Conservation (phyloP, 2,329 filamentous ascomycete species). For the Cladosporium velox region DNA sequence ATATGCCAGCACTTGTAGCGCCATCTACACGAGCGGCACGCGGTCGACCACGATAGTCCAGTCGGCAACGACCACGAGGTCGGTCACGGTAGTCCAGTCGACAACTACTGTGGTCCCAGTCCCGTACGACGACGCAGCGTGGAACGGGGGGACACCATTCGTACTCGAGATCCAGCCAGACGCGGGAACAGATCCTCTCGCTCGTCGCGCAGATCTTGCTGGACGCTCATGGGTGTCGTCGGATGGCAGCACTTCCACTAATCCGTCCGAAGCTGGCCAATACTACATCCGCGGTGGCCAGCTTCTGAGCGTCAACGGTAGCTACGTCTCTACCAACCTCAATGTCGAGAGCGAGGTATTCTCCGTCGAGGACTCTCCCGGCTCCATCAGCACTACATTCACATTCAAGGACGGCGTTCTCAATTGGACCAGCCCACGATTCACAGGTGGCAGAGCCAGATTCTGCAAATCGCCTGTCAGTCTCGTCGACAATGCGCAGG, state of each 20-base stretch:
- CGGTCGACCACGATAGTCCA: slow-evolving; percentile 31
- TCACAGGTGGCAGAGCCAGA: slow-evolving; percentile 34
- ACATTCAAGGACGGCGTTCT: slow-evolving; percentile 31
- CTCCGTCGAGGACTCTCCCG: slow-evolving; percentile 26
- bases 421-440: slow-evolving; percentile 37
- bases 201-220: neutral
- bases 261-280: slow-evolving; percentile 32
- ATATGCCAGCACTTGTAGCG: slow-evolving; percentile 32
- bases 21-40: slow-evolving; percentile 29
- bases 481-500: slow-evolving; percentile 31
- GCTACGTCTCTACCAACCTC: slow-evolving; percentile 31
- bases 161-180: slow-evolving; percentile 32
- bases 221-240: slow-evolving; percentile 33
- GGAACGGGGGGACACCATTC: slow-evolving; percentile 38
- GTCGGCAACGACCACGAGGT: slow-evolving; percentile 29
- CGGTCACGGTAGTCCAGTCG: slow-evolving; percentile 32
- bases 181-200: slow-evolving; percentile 13
- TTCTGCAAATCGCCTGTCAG: slow-evolving; percentile 36
- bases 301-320: slow-evolving; percentile 28
- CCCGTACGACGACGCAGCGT: slow-evolving; percentile 28
- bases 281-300: slow-evolving; percentile 36
- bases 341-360: slow-evolving; percentile 33
- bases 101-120: slow-evolving; percentile 33
- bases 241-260: slow-evolving; percentile 39
- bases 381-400: slow-evolving; percentile 36